Evolutionary conservation across 306 rosid genomes (phyloP), one percentile per base, ranked within the genome.

Genomic region (Trichosanthes truncata): DNA sequence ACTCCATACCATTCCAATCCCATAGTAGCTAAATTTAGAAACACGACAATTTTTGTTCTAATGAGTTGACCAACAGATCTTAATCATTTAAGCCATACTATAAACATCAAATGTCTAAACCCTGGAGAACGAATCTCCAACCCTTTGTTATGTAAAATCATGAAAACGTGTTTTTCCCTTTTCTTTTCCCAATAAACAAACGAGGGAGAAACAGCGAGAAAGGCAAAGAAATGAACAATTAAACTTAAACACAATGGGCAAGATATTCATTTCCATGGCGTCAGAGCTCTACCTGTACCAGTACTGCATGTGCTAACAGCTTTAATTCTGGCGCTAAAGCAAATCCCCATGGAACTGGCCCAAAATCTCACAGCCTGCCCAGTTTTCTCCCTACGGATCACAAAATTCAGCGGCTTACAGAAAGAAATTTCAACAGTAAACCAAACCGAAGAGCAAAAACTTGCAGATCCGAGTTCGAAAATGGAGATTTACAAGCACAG

Each of bases 251-350:
- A 45, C 33, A 31, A 25, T 14, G 57, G 57, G 29, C 15, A 63
- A 9, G 73, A 63, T 56, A 53, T 36, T 38, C 35, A 55, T n/a
- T 31, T 20, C 31, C 6, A n/a, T n/a, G n/a, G 81, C 31, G 62
- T 43, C 45, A 35, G 35, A 63, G 65, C 52, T 78, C 33, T 23
- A 87, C 90, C 90, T 84, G 90, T 82, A 87, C 86, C 89, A 77
- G 89, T 84, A 55, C 83, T 87, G 79, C 21, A 69, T 36, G 83
- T 61, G 86, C 88, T 84, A 66, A 82, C 90, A 76, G 85, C 86
- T 87, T 87, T 87, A 73, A 87, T 85, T 80, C 78, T 80, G 80
- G 90, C 79, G 81, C 90, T 87, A 35, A 85, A 79, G 84, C 90
- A 87, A 76, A 80, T 29, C 90, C 90, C 90, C 90, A 87, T 87